Percentiles rank a stretch among this genome's conserved stretches.
These are phyloP conservation scores for Medicago arabica DNA, from an alignment of 306 rosid genomes.

Conservation along the genomic window DNA sequence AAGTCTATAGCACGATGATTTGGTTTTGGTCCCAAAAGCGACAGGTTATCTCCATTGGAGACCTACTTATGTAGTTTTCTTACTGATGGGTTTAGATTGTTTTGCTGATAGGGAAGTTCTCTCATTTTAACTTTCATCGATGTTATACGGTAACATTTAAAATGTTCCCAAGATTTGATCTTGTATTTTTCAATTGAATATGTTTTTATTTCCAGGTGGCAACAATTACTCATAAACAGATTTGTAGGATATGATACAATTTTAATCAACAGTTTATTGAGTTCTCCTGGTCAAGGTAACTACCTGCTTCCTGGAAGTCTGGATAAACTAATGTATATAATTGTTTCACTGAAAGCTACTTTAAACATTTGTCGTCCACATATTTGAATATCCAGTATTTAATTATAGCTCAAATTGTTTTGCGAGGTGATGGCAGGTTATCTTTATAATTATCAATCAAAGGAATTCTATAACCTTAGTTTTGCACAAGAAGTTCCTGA, in stretches of 20 bases:
- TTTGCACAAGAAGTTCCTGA: conserved; percentile 74
- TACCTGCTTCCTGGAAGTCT: conserved; percentile 24
- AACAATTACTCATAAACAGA: conserved; percentile 93
- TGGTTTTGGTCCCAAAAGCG: conserved; percentile 33
- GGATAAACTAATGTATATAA: conserved; percentile 24
- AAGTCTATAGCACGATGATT: conserved; percentile 12
- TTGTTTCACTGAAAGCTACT: background rate
- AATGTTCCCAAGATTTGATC: conserved; percentile 12
- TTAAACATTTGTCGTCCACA: conserved; percentile 25
- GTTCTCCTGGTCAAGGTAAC: conserved; percentile 95
- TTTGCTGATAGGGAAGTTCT: conserved; percentile 32
- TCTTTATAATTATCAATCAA: conserved; percentile 86
- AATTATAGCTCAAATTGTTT: conserved; percentile 45
- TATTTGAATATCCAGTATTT: conserved; percentile 28
- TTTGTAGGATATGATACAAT: conserved; percentile 98
- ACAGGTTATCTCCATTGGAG: conserved; percentile 6
- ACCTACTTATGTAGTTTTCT: conserved; percentile 23
- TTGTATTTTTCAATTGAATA: conserved; percentile 17
- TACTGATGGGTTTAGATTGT: conserved; percentile 17
- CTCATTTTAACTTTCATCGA: conserved; percentile 27
- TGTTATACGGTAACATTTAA: conserved; percentile 10
- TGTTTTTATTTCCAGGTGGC: conserved; percentile 82
- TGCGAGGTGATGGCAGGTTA: conserved; percentile 68
- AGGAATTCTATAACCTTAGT: conserved; percentile 94
- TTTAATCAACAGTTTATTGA: conserved; percentile 93